Evolutionary conservation across 2,329 filamentous ascomycete species (phyloP).

Genomic region (Botryosphaeria dothidea): DNA sequence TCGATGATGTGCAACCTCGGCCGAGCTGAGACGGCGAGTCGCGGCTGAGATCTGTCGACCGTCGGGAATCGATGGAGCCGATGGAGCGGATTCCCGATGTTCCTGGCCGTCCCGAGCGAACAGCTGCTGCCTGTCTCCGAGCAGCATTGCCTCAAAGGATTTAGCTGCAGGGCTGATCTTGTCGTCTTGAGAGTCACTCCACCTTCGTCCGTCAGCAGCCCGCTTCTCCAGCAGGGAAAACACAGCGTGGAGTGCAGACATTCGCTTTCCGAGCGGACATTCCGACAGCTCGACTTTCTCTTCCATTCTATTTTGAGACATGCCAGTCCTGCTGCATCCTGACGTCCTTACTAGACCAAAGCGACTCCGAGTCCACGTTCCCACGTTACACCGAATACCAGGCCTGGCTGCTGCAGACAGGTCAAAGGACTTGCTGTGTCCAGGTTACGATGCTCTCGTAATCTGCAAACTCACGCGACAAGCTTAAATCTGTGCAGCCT

Average conservation of each 20-base stretch:
- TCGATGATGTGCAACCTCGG: neutral
- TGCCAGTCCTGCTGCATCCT: neutral
- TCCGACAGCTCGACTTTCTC: neutral
- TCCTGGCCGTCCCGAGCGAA: neutral
- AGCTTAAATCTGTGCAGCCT: neutral
- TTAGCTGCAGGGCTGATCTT: neutral
- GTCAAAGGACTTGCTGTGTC: neutral
- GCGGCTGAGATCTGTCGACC: neutral
- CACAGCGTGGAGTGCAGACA: neutral
- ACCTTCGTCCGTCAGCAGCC: neutral
- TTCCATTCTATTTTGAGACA: neutral
- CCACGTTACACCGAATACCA: neutral
- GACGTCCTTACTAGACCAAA: neutral
- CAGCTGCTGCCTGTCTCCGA: neutral
- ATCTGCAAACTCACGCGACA: constrained; percentile 1
- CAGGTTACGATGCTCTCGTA: neutral
- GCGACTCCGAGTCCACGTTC: neutral
- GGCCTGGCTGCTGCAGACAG: neutral
- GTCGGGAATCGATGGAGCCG: neutral
- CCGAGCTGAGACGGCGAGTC: constrained; percentile 5
- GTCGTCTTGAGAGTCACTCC: neutral
- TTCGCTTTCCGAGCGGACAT: neutral
- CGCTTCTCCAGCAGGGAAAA: neutral
- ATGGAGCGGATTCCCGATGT: neutral
- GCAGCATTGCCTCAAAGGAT: constrained; percentile 1